Conservation (phyloP, 176 grass and related monocot species). For the Musa beccarii region DNA sequence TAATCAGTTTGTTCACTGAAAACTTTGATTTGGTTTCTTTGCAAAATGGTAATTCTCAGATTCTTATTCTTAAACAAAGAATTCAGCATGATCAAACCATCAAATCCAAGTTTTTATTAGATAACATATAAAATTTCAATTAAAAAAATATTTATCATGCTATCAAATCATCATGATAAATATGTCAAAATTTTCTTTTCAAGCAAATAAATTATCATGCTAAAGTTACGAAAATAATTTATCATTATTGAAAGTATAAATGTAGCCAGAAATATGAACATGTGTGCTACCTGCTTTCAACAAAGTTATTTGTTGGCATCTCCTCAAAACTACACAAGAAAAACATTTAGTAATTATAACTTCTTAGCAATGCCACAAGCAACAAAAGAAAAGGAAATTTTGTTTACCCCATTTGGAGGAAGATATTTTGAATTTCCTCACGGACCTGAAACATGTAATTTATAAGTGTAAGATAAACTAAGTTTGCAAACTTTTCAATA, state of each 20-base stretch:
- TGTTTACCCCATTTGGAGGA: conserved; percentile 79
- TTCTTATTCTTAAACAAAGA: too few species aligned
- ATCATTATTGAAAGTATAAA: background rate
- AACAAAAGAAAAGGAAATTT: conserved; percentile 4
- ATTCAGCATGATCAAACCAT: too few species aligned
- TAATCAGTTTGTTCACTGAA: too few species aligned
- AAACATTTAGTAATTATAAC: conserved; percentile 10
- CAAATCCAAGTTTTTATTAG: too few species aligned
- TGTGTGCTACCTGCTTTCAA: conserved; percentile 64
- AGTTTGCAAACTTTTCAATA: background rate
- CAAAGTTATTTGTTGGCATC: conserved; percentile 94
- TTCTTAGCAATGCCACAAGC: conserved; percentile 3
- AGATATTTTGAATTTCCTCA: conserved; percentile 76
- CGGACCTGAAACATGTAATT: conserved; percentile 46
- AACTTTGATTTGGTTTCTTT: too few species aligned
- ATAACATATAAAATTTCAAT: too few species aligned
- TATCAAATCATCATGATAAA: too few species aligned
- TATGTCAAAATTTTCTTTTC: too few species aligned
- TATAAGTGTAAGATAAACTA: background rate
- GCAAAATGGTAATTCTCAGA: too few species aligned
- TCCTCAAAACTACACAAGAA: conserved; percentile 60
- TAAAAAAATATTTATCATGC: too few species aligned
- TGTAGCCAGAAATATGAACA: background rate
- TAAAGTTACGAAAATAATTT: background rate
- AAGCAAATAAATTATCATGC: background rate